These are phyloP conservation scores for Lactifluus echinatus DNA, from an alignment of 768 basidiomycete species.

Conservation along the genomic window DNA sequence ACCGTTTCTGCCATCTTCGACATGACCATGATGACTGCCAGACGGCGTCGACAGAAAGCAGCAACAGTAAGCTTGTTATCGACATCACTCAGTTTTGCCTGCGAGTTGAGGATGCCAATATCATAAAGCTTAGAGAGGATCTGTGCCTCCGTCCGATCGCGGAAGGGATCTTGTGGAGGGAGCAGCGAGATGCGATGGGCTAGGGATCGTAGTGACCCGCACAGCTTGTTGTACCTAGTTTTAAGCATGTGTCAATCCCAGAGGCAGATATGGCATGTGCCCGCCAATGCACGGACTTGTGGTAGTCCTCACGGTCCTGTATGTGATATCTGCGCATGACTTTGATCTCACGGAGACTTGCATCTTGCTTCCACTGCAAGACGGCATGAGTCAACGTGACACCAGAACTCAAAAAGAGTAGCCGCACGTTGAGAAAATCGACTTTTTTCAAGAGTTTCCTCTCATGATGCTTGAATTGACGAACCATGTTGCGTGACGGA, in stretches of 20 bases:
- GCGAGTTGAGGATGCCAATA: constrained; percentile 83
- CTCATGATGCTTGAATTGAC: constrained; percentile 94
- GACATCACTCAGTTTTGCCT: constrained; percentile 86
- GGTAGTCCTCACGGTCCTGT: constrained; percentile 89
- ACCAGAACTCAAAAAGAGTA: neutral
- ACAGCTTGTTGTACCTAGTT: constrained; percentile 85
- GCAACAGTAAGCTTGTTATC: constrained; percentile 93
- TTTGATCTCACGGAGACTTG: constrained; percentile 80
- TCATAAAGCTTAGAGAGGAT: constrained; percentile 95
- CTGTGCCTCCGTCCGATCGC: constrained; percentile 74
- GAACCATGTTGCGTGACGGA: constrained; percentile 51
- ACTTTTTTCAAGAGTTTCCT: constrained; percentile 93
- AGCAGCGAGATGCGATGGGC: constrained; percentile 84
- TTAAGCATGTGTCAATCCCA: neutral
- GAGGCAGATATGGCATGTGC: neutral
- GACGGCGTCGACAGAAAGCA: constrained; percentile 83
- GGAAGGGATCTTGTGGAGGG: constrained; percentile 83
- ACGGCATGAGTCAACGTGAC: neutral
- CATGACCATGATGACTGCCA: constrained; percentile 89
- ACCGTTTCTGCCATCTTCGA: constrained; percentile 95
- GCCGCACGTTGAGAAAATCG: constrained; percentile 83
- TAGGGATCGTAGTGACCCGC: constrained; percentile 75
- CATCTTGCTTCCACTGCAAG: constrained; percentile 91
- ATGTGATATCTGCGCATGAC: constrained; percentile 95
- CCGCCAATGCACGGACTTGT: constrained; percentile 55